A percentile compares a stretch with the other conserved stretches of the same genome.
Evolutionary conservation across 139 green algal genomes (phyloP).

Genomic region (Penium margaritaceum): DNA sequence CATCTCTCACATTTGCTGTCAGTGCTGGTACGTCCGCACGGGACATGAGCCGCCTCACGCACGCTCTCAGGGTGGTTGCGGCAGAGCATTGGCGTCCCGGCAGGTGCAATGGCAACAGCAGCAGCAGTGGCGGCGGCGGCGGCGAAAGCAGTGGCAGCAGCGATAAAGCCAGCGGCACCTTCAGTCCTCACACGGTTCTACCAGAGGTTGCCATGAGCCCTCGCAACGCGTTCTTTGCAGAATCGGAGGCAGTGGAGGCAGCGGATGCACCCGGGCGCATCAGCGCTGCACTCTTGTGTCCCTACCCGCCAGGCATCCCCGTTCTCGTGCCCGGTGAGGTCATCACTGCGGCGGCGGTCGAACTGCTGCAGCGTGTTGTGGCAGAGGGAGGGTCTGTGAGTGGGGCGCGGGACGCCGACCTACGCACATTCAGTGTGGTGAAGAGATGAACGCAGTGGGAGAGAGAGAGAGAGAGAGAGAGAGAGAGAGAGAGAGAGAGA

Average conservation of each 20-base stretch:
- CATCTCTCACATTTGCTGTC: constrained; percentile 66
- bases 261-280: constrained; percentile 44
- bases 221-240: constrained; percentile 56
- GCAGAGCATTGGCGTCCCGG: constrained; percentile 40
- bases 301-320: constrained; percentile 81
- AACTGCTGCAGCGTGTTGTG: constrained; percentile 12
- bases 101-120: too few species aligned
- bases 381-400: constrained; percentile 31
- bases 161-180: not conserved
- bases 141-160: too few species aligned
- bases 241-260: constrained; percentile 29
- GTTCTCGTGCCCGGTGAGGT: constrained; percentile 67
- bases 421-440: constrained; percentile 22
- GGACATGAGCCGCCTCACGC: too few species aligned
- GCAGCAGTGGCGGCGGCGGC: too few species aligned
- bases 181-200: too few species aligned
- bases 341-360: constrained; percentile 17
- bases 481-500: too few species aligned
- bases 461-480: too few species aligned
- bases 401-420: constrained; percentile 18
- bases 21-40: constrained; percentile 54
- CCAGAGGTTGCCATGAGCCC: too few species aligned
- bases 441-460: too few species aligned
- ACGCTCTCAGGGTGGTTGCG: too few species aligned
- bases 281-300: constrained; percentile 71